Evolutionary conservation across 225 moss, liverwort and hornwort species (phyloP).

Genomic region (Takakia lepidozioides): DNA sequence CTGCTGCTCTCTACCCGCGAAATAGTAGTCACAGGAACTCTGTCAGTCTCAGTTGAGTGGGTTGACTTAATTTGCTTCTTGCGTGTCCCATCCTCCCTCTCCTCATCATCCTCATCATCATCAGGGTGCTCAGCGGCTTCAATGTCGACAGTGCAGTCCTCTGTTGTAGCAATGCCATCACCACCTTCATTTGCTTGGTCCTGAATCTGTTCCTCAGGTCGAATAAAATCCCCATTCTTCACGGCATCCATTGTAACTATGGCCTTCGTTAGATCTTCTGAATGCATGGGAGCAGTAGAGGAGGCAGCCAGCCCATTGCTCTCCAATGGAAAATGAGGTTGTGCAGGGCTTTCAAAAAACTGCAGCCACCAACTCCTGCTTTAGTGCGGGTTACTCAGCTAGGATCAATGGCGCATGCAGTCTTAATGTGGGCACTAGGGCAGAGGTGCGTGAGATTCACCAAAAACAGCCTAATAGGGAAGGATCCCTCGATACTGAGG

Average conservation of each 20-base stretch:
- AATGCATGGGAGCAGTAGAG: background rate
- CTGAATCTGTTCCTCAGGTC: background rate
- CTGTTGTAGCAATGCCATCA: too few species aligned
- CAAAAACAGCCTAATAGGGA: background rate
- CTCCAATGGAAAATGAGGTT: too few species aligned
- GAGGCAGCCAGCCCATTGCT: too few species aligned
- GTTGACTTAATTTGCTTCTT: constrained; percentile 14
- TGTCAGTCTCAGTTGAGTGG: constrained; percentile 9
- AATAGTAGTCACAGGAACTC: too few species aligned
- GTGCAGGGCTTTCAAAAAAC: constrained; percentile 58
- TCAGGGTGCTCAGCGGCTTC: constrained; percentile 41
- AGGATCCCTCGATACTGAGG: too few species aligned
- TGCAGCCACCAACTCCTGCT: constrained; percentile 32
- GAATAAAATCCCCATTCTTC: constrained; percentile 7
- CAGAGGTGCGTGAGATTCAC: too few species aligned
- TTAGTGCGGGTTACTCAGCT: background rate
- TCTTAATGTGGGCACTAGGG: too few species aligned
- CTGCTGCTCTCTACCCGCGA: constrained; percentile 21
- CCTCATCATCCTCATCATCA: constrained; percentile 35
- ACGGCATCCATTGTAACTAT: background rate
- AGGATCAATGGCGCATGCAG: background rate
- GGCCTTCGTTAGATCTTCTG: background rate
- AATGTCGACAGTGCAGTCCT: constrained; percentile 16
- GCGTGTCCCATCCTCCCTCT: constrained; percentile 17
- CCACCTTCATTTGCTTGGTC: too few species aligned